Conservation (phyloP, 805 yeast genomes). For the Schizosaccharomyces lindneri region DNA sequence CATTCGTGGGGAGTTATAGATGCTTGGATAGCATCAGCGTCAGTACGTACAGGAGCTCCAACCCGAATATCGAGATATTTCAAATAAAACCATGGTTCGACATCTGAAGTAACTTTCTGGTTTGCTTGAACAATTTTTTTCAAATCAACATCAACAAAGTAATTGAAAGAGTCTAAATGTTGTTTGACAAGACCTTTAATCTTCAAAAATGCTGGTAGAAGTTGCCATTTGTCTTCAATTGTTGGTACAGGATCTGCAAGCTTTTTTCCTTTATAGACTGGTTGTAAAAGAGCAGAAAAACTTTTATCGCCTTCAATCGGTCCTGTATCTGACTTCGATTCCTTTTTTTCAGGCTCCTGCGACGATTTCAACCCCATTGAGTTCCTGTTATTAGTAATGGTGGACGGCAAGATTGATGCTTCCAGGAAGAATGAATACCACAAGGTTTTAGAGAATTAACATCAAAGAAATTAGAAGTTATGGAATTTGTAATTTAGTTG, state of each 20-base stretch:
- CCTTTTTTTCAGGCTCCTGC: background rate
- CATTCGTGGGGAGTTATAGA: slow-evolving; percentile 64
- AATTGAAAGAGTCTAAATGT: slow-evolving; percentile 93
- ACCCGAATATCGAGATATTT: slow-evolving; percentile 83
- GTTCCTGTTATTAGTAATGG: background rate
- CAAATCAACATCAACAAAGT: slow-evolving; percentile 79
- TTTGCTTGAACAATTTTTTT: slow-evolving; percentile 83
- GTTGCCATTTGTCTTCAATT: slow-evolving; percentile 66
- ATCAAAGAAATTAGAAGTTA: no score
- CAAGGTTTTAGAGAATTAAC: no score
- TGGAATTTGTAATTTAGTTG: no score
- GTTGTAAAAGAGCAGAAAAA: slow-evolving; percentile 54
- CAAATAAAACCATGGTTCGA: slow-evolving; percentile 86
- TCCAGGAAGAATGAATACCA: no score
- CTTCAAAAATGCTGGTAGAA: slow-evolving; percentile 81
- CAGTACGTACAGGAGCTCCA: slow-evolving; percentile 27
- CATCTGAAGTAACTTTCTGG: slow-evolving; percentile 70
- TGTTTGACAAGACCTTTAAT: slow-evolving; percentile 93
- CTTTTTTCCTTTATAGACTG: slow-evolving; percentile 63
- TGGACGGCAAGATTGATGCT: background rate
- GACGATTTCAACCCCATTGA: background rate
- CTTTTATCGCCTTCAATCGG: slow-evolving; percentile 4
- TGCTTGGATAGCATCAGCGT: slow-evolving; percentile 12
- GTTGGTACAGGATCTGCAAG: slow-evolving; percentile 72
- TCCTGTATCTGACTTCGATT: background rate